These are phyloP conservation scores for Suillus hirtellus DNA, from an alignment of 768 basidiomycete species.

Conservation along the genomic window DNA sequence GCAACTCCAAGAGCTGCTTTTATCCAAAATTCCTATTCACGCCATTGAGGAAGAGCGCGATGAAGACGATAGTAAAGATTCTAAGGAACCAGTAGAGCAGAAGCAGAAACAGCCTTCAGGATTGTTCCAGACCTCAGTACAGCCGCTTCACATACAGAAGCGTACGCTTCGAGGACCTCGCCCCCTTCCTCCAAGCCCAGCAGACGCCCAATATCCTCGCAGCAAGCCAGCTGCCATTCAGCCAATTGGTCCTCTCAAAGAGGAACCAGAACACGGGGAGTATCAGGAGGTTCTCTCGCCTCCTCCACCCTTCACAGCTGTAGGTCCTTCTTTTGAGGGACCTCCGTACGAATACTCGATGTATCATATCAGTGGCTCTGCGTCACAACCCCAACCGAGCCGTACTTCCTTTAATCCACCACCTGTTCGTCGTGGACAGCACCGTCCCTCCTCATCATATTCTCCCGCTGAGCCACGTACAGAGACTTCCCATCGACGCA, in stretches of 20 bases:
- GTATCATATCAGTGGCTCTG: conserved; percentile 24
- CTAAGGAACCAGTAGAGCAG: conserved; percentile 6
- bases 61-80: conserved; percentile 17
- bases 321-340: conserved; percentile 37
- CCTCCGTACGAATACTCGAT: conserved; percentile 33
- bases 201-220: conserved; percentile 2
- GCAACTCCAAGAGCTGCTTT: conserved; percentile 13
- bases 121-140: conserved; percentile 3
- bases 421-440: conserved; percentile 14
- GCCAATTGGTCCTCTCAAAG: conserved; percentile 13
- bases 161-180: conserved; percentile 17
- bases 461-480: conserved; percentile 10
- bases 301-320: conserved; percentile 38
- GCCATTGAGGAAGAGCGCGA: conserved; percentile 22
- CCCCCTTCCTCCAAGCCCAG: conserved; percentile 30
- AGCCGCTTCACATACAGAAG: conserved; percentile 15
- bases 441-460: conserved; percentile 10
- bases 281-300: conserved; percentile 20
- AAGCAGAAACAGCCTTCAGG: conserved; percentile 9
- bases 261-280: background rate
- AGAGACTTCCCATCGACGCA: conserved; percentile 23
- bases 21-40: conserved; percentile 17
- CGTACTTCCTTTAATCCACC: conserved; percentile 25
- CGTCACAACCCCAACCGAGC: conserved; percentile 22
- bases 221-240: background rate